Conservation (phyloP, 2,329 filamentous ascomycete genomes). For the Colletotrichum lini region DNA sequence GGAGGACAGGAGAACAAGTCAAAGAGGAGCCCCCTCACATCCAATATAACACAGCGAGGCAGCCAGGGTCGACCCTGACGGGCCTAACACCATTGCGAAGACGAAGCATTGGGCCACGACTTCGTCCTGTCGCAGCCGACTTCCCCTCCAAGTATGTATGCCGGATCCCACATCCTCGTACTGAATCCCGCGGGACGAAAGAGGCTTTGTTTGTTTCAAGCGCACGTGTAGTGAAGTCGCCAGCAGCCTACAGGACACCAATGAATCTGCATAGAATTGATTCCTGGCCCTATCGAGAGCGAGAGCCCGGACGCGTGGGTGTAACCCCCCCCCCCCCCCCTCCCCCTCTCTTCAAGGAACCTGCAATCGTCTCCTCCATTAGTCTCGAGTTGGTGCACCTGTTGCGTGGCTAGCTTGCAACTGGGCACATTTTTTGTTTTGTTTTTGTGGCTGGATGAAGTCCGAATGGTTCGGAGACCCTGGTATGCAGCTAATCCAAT, state of each 20-base stretch:
- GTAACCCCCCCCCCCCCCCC: background rate
- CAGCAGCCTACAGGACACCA: too few species aligned
- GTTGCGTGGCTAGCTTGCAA: constrained; percentile 20
- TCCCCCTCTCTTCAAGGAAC: background rate
- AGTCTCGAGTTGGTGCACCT: constrained; percentile 14
- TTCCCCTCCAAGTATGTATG: constrained; percentile 7
- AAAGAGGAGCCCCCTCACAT: background rate
- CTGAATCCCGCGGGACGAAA: constrained; percentile 8
- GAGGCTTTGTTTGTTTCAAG: constrained; percentile 34
- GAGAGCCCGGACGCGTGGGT: constrained; percentile 9
- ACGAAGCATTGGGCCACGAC: constrained; percentile 1
- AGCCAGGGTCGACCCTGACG: background rate
- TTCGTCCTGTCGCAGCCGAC: constrained; percentile 8
- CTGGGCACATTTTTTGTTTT: background rate
- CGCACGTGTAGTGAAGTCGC: constrained; percentile 1
- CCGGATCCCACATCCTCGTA: constrained; percentile 9
- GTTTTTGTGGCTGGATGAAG: background rate
- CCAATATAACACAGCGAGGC: background rate
- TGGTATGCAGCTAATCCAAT: constrained; percentile 12
- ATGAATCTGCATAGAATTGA: background rate
- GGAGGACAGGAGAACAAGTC: background rate
- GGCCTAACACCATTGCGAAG: background rate
- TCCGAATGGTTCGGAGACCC: constrained; percentile 10
- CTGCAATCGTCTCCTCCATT: constrained; percentile 11
- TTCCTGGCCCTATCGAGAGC: background rate